These are phyloP conservation scores for Alternaria consortialis DNA, from an alignment of 2,329 filamentous ascomycete species.

Conservation along the genomic window DNA sequence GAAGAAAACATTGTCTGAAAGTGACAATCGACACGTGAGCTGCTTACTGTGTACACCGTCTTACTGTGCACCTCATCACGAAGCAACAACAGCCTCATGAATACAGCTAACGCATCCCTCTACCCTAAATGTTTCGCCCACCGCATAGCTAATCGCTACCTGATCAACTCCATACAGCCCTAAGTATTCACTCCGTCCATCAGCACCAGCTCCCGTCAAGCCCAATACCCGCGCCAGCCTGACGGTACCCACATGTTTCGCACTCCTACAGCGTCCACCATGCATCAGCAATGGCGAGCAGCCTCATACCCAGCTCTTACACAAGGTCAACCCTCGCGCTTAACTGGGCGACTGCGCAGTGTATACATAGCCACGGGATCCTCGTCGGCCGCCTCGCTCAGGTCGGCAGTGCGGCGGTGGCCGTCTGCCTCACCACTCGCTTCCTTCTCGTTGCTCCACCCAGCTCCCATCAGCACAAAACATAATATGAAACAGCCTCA, in stretches of 20 bases:
- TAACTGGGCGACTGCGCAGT: slow-evolving; percentile 12
- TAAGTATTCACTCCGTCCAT: background rate
- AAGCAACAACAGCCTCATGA: background rate
- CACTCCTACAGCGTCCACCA: background rate
- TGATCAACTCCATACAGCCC: background rate
- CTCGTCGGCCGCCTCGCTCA: slow-evolving; percentile 18
- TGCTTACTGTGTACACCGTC: background rate
- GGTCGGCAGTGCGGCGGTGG: slow-evolving; percentile 2
- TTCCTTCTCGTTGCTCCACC: background rate
- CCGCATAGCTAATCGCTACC: background rate
- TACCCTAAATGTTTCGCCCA: background rate
- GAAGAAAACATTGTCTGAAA: background rate
- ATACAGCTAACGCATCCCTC: background rate
- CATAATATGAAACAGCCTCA: slow-evolving; percentile 25
- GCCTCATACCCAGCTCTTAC: background rate
- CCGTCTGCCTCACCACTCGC: slow-evolving; percentile 9
- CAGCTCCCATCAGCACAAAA: slow-evolving; percentile 16
- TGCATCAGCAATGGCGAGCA: background rate
- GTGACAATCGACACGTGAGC: background rate
- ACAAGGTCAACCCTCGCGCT: slow-evolving; percentile 9
- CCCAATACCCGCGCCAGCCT: slow-evolving; percentile 2
- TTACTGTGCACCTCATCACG: background rate
- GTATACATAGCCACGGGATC: slow-evolving; percentile 30
- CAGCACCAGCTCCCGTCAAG: background rate
- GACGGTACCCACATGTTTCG: slow-evolving; percentile 3